These are phyloP conservation scores for Penicillium ochrochloron DNA, from an alignment of 495 filamentous ascomycete species.

Conservation along the genomic window DNA sequence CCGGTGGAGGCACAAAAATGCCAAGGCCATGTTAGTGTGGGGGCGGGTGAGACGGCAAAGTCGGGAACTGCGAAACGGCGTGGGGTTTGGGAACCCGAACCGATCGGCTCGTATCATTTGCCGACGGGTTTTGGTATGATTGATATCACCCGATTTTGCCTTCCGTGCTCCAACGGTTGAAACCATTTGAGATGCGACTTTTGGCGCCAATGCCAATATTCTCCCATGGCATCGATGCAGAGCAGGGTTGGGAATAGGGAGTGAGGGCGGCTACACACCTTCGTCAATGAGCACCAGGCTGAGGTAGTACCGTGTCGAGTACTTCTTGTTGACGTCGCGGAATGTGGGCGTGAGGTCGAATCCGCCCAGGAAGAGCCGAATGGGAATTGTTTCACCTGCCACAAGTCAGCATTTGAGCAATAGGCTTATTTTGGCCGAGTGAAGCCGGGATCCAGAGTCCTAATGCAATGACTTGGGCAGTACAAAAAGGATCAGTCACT, in stretches of 20 bases:
- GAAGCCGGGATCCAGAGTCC: background rate
- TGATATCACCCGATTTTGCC: slow-evolving; percentile 2
- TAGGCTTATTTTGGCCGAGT: background rate
- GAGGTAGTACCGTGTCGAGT: slow-evolving; percentile 96
- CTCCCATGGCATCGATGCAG: background rate
- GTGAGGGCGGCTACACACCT: slow-evolving; percentile 55
- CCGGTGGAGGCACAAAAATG: slow-evolving; percentile 27
- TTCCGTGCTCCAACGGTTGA: background rate
- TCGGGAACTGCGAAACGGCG: slow-evolving; percentile 18
- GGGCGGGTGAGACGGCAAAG: slow-evolving; percentile 30
- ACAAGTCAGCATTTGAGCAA: slow-evolving; percentile 30
- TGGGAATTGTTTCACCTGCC: slow-evolving; percentile 91
- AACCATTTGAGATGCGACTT: background rate
- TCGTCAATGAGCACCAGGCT: slow-evolving; percentile 97
- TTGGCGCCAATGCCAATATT: background rate
- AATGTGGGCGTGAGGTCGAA: slow-evolving; percentile 99
- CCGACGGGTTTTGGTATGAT: slow-evolving; percentile 46
- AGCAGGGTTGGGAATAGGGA: background rate
- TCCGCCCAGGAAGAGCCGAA: slow-evolving; percentile 94
- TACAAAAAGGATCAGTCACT: slow-evolving; percentile 14
- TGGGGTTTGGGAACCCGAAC: slow-evolving; percentile 20
- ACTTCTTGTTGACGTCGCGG: slow-evolving; percentile 99
- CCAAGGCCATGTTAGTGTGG: slow-evolving; percentile 46
- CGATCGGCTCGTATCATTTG: slow-evolving; percentile 38
- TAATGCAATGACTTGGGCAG: background rate